Conservation (phyloP, 2,329 filamentous ascomycete species). For the Scedosporium boydii region DNA sequence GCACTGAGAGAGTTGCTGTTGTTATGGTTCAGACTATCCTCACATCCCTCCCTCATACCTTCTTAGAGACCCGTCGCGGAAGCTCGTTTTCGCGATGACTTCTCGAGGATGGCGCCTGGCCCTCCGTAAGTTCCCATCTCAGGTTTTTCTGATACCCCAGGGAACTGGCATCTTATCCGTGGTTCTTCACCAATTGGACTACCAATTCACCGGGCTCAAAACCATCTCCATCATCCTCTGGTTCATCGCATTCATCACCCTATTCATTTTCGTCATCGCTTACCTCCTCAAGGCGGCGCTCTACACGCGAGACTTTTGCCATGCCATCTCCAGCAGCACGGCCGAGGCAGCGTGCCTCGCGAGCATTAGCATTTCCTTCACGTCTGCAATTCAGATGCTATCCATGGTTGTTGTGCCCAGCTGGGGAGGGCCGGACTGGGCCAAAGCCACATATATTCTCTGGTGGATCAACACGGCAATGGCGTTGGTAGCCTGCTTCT, state of each 20-base stretch:
- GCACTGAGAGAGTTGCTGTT: too few species aligned
- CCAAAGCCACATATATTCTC: conserved; percentile 21
- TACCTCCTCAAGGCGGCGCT: conserved; percentile 22
- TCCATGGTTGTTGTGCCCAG: conserved; percentile 12
- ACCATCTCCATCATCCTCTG: conserved; percentile 27
- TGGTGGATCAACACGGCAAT: conserved; percentile 29
- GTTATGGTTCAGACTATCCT: not conserved
- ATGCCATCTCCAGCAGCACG: conserved; percentile 19
- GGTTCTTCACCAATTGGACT: conserved; percentile 25
- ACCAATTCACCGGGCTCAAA: conserved; percentile 27
- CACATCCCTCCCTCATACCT: not conserved
- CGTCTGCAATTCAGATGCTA: conserved; percentile 16
- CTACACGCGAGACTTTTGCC: conserved; percentile 20
- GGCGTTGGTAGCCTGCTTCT: conserved; percentile 20
- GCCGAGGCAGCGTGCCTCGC: conserved; percentile 26
- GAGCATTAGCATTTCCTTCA: conserved; percentile 25
- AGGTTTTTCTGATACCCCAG: conserved; percentile 27
- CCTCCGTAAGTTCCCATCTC: conserved; percentile 23
- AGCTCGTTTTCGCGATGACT: not conserved
- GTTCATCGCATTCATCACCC: conserved; percentile 24
- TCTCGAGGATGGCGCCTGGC: conserved; percentile 7
- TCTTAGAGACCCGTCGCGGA: not conserved
- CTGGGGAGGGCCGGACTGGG: conserved; percentile 14
- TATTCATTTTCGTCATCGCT: conserved; percentile 17
- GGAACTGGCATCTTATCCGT: conserved; percentile 25